Percentiles rank a stretch among this genome's conserved stretches.
phyloP scores from a whole-genome alignment of 202 grass and related monocot genomes.

The Setaria viridis region DNA sequence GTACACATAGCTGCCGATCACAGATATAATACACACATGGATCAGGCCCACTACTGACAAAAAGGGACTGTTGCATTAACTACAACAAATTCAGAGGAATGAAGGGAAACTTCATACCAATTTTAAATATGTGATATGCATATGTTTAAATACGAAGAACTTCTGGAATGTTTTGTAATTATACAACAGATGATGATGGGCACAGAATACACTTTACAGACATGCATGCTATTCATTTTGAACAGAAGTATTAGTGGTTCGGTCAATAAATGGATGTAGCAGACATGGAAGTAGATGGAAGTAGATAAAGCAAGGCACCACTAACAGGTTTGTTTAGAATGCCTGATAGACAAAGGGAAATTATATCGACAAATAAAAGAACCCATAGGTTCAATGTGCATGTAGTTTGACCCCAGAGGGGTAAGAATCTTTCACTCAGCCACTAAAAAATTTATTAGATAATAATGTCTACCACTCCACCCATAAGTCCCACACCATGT shows the following conservation, averaged over 20 bases:
- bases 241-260: conserved; percentile 9
- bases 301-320: conserved; percentile 13
- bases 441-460: not conserved
- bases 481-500: not conserved
- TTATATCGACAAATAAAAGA: not conserved
- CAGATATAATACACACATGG: conserved; percentile 19
- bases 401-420: not conserved
- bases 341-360: not conserved
- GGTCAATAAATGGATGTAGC: conserved; percentile 18
- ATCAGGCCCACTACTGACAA: not conserved
- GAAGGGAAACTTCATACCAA: not conserved
- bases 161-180: conserved; percentile 9
- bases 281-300: not conserved
- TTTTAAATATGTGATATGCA: not conserved
- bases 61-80: not conserved
- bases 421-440: not conserved
- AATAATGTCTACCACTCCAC: not conserved
- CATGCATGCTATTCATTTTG: conserved; percentile 22
- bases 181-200: conserved; percentile 17
- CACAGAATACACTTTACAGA: not conserved
- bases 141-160: conserved; percentile 11
- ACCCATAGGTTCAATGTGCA: not conserved
- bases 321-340: conserved; percentile 16
- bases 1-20: not conserved
- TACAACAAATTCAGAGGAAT: conserved; percentile 2